Evolutionary conservation across 2,329 filamentous ascomycete species (phyloP).

Genomic region (Endothia cerciana): DNA sequence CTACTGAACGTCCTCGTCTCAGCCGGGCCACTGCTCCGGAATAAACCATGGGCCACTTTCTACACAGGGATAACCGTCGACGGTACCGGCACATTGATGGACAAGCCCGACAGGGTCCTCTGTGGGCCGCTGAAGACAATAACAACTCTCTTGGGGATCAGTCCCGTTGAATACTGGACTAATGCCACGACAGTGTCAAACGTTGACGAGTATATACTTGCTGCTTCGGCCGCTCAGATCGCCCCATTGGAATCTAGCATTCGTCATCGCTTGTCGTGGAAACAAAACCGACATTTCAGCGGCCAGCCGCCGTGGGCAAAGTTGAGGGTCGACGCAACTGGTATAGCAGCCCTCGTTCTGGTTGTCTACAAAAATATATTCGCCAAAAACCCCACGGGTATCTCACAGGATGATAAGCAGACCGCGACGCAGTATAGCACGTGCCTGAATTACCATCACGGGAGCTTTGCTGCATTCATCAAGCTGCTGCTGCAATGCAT

Average conservation of each 20-base stretch:
- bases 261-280: conserved; percentile 39
- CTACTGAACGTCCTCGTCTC: conserved; percentile 51
- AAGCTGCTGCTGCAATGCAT: conserved; percentile 42
- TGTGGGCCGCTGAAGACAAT: conserved; percentile 40
- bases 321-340: conserved; percentile 39
- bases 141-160: conserved; percentile 55
- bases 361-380: conserved; percentile 52
- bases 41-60: conserved; percentile 48
- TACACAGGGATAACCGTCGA: conserved; percentile 34
- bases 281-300: conserved; percentile 31
- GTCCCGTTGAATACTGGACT: conserved; percentile 54
- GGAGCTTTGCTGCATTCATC: conserved; percentile 45
- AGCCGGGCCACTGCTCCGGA: conserved; percentile 50
- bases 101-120: conserved; percentile 32
- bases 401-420: conserved; percentile 14
- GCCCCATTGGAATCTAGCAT: conserved; percentile 21
- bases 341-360: conserved; percentile 46
- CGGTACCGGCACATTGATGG: conserved; percentile 46
- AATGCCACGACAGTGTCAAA: conserved; percentile 48
- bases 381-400: conserved; percentile 34
- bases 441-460: conserved; percentile 42
- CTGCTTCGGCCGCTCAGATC: conserved; percentile 29
- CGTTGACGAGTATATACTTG: conserved; percentile 44
- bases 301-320: conserved; percentile 26
- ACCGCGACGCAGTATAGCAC: conserved; percentile 17